These are phyloP conservation scores for Pittosporum tobira DNA, from an alignment of 129 eudicot species.

Conservation along the genomic window DNA sequence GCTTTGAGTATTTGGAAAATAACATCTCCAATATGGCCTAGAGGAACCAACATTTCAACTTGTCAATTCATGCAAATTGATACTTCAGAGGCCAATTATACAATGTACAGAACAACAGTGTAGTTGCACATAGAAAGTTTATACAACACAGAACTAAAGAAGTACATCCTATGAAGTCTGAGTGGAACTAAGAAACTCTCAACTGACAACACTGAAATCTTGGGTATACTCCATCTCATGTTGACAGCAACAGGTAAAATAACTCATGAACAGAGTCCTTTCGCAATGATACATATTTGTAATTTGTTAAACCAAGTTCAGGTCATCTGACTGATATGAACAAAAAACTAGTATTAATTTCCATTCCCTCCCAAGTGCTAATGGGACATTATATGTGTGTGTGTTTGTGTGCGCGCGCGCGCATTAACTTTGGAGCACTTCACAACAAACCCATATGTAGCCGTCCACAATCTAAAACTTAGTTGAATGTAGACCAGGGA, in stretches of 20 bases:
- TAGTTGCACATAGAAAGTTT: not conserved
- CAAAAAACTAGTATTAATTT: not conserved
- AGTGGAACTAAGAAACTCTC: not conserved
- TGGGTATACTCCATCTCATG: not conserved
- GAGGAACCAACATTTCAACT: slow-evolving; percentile 18
- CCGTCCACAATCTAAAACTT: too few relatives aligned
- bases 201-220: not conserved
- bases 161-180: not conserved
- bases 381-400: too few relatives aligned
- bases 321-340: too few relatives aligned
- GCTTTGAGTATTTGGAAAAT: slow-evolving; percentile 99
- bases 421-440: too few relatives aligned
- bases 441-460: too few relatives aligned
- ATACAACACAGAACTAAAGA: not conserved
- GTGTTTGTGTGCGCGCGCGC: too few relatives aligned
- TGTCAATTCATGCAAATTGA: slow-evolving; percentile 5
- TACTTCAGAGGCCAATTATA: not conserved
- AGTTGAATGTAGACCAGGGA: too few relatives aligned
- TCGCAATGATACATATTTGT: not conserved
- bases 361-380: not conserved
- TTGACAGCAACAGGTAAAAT: too few relatives aligned
- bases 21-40: slow-evolving; percentile 99
- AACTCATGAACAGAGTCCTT: too few relatives aligned
- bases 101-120: not conserved
- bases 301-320: not conserved